Base-by-base conservation (phyloP, 768 basidiomycete genomes). In the Boletus coccyginus region DNA sequence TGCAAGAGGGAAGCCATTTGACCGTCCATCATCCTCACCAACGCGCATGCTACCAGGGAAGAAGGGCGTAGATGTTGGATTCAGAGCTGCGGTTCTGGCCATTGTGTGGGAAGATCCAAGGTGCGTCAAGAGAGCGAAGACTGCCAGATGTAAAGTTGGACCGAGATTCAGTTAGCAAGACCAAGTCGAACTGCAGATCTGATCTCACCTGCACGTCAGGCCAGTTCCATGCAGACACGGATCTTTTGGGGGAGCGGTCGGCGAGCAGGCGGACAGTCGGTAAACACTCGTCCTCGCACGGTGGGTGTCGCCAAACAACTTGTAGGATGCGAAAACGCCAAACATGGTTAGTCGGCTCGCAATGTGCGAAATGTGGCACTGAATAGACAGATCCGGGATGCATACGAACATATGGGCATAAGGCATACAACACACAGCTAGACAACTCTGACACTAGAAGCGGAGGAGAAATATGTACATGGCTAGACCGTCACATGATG, bases 1-100 rank as follows among this genome's bases (percentile, higher is more conserved):
- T 47, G 72, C 70, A 63, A 81, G 80, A 52, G 73, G 73, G 43
- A 81, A 69, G 56, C 74, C 74, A 64, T 68, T 72, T 47, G 70
- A 67, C 46, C 53, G 42, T 12, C 73, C 75, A 52, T 86, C 85
- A 56, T 86, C 84, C 54, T 85, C 85, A 64, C 67, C 75, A 62
- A 77, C 66, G 60, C 84, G 83, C 62, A 82, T 68, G 52, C 54
- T 65, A 52, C 87, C 87, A 58, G 90, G 90, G 70, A 90, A 90
- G 81, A 92, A 92, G 49, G 90, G 90, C 70, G 85, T 85, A 56
- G 90, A 92, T 59, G 88, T 79, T 61, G 90, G 89, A 73, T 92
- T 91, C 64, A 92, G 76, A 57, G 87, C 80, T 66, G 82, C 86
- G 65, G 84, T 88, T 80, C 83, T 85, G 59, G 87, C 85, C 86